Evolutionary conservation across 2,329 filamentous ascomycete species (phyloP), one percentile per base, ranked within the genome.

Genomic region (Aspergillus hortae): DNA sequence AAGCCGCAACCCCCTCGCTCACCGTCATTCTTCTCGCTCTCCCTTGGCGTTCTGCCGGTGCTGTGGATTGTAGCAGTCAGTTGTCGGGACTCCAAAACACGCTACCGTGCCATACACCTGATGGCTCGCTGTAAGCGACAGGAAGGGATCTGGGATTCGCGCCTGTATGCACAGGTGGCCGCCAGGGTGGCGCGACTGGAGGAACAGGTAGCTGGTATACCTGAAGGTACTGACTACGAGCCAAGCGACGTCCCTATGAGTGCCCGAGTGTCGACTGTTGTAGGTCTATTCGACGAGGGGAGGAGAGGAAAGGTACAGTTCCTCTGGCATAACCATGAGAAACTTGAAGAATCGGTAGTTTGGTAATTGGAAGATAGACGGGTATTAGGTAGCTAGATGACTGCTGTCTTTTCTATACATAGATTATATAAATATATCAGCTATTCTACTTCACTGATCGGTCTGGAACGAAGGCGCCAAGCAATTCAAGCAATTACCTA

Each of bases 11-110:
- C 44, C n/a, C 6, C 19, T 11, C 38, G 48, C 3, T 46, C 51
- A 2, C 38, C 53, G 6, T 55, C 51, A 6, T 51, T 46, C 58
- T 88, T 88, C 65, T 83, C 82, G 41, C 79, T 84, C 21, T 83
- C 86, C 46, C 67, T 85, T 10, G 85, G 84, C 15, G 81, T 88
- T 49, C 77, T 88, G 4, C 80, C 84, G 3, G 82, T 84, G 0
- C 74, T 88, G 1, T 87, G 83, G 56, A 77, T 86, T 4, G 80
- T 84, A n/a, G 84, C 82, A 6, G 86, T 82, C 6, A 86, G 86
- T 62, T 88, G 84, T 61, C 78, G 84, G 10, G 79, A 86, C 54
- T 77, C 79, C 0, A 58, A 71, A 1, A 74, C 81, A 32, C 79
- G 85, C 17, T 75, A 82, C 15, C 79, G 81, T 56, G 85, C 85